Conservation (phyloP, 176 grass and related monocot genomes). For the Carex cristatella region DNA sequence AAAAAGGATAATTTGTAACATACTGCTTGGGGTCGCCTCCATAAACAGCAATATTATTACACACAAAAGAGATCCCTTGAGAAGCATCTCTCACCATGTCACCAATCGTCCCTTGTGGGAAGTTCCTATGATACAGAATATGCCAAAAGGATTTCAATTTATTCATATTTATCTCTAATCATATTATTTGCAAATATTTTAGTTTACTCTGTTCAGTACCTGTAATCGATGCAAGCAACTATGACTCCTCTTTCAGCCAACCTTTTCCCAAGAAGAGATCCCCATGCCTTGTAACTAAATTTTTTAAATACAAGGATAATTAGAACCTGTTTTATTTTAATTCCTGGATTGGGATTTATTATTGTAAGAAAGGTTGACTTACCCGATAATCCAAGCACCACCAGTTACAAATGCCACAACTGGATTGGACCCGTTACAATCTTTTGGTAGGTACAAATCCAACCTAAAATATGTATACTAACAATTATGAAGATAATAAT, state of each 20-base stretch:
- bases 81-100: slow-evolving; percentile 98
- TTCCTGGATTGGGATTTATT: slow-evolving; percentile 5
- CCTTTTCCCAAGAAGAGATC: slow-evolving; percentile 78
- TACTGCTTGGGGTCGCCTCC: slow-evolving; percentile 93
- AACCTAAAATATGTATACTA: slow-evolving; percentile 42
- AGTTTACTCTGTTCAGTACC: slow-evolving; percentile 34
- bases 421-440: slow-evolving; percentile 49
- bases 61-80: slow-evolving; percentile 86
- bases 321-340: background rate
- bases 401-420: slow-evolving; percentile 96
- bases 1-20: slow-evolving; percentile 20
- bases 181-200: background rate
- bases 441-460: slow-evolving; percentile 85
- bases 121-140: slow-evolving; percentile 53
- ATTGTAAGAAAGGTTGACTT: slow-evolving; percentile 27
- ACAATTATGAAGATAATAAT: slow-evolving; percentile 11
- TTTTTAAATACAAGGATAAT: background rate
- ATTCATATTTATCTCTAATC: background rate
- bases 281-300: slow-evolving; percentile 96
- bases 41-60: slow-evolving; percentile 74
- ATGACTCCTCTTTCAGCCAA: slow-evolving; percentile 92
- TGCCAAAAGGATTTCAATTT: background rate
- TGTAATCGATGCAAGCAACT: slow-evolving; percentile 99
- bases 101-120: slow-evolving; percentile 90
- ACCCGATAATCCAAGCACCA: slow-evolving; percentile 99